Evolutionary conservation across 495 filamentous ascomycete genomes (phyloP), one percentile per base, ranked within the genome.

Genomic region (Daldinia decipiens): DNA sequence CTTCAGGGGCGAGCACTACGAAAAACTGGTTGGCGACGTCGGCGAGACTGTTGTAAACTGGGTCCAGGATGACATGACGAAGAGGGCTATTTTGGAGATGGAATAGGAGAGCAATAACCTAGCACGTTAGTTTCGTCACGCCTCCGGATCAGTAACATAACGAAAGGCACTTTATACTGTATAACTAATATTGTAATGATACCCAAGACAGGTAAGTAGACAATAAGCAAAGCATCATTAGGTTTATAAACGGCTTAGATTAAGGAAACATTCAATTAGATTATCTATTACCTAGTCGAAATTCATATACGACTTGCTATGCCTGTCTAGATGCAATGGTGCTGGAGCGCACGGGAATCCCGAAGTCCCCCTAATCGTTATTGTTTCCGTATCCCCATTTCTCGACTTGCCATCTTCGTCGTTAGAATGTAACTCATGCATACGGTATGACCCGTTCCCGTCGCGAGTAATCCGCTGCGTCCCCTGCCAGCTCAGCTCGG

Each of bases 21-120:
- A 95, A 74, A 77, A 78, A 69, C 80, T 97, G 11, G 90, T 96
- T 39, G 90, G 88, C 1, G 92, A 95, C 78, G 90, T 93, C 0
- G 90, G 87, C 13, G 82, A 81, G 17, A 82, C 88, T 65, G 86
- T 97, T 38, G 88, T 91, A 67, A 81, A 81, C 38, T 97, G 94
- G 93, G 86, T 95, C 15, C 80, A 86, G 36, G 88, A 89, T 31
- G 87, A 86, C 40, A 73, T 78, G 36, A 77, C 70, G 2, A 74
- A 77, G 69, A 71, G 80, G 70, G 70, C 74, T 5, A 73, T 82
- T 34, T 24, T 79, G 29, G 79, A 70, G 24, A 47, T 79, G 68
- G 19, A 38, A 0, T 68, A 56, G 40, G 62, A 26, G 5, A 54
- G 13, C 15, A 17, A 17, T 0, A 55, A 24, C 19, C 8, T 19